Percentiles rank a stretch among this genome's conserved stretches.
Conservation (phyloP, 768 basidiomycete species). For the Ramaria sp. region DNA sequence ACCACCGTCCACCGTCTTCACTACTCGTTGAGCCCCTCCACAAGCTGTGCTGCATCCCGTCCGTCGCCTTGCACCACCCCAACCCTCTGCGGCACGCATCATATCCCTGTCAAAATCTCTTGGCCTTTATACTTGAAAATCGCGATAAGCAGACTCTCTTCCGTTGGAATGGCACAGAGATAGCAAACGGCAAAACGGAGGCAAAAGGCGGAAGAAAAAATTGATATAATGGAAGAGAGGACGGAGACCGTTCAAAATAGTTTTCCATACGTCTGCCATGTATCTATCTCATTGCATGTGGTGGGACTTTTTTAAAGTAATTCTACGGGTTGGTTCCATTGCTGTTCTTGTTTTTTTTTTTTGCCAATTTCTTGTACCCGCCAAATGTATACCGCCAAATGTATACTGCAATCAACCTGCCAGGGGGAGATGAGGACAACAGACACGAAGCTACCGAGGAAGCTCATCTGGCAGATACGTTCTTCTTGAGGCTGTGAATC, state of each 20-base stretch:
- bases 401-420: too few relatives aligned
- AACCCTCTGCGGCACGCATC: slow-evolving; percentile 48
- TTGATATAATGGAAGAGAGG: slow-evolving; percentile 57
- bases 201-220: slow-evolving; percentile 67
- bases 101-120: slow-evolving; percentile 63
- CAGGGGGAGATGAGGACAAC: too few relatives aligned
- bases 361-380: too few relatives aligned
- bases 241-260: slow-evolving; percentile 51
- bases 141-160: slow-evolving; percentile 50
- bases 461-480: too few relatives aligned
- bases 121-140: slow-evolving; percentile 63
- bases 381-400: too few relatives aligned
- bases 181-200: slow-evolving; percentile 29
- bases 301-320: too few relatives aligned
- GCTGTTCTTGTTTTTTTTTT: too few relatives aligned
- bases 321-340: too few relatives aligned
- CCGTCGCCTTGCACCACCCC: slow-evolving; percentile 70
- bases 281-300: slow-evolving; percentile 16
- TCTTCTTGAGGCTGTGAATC: too few relatives aligned
- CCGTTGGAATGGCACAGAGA: neutral
- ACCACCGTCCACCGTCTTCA: slow-evolving; percentile 60
- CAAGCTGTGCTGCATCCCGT: slow-evolving; percentile 69
- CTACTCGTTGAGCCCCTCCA: slow-evolving; percentile 61
- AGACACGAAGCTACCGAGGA: too few relatives aligned
- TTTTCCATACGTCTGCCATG: slow-evolving; percentile 58